Evolutionary conservation across 805 yeast genomes (phyloP).

Genomic region (Yarrowia keelungensis): DNA sequence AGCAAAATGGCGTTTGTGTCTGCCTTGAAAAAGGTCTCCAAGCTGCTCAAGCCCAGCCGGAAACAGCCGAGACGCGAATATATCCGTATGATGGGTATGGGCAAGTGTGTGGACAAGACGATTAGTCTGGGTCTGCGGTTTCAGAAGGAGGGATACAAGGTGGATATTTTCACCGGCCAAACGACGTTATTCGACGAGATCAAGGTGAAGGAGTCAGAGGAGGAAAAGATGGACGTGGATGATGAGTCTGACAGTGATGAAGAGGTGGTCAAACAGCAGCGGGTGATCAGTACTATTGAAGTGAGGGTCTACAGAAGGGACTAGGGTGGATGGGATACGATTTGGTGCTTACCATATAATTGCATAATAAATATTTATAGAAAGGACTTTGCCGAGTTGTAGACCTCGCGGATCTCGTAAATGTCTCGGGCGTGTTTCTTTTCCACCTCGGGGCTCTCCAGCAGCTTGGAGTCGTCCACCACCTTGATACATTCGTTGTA

Average conservation of each 20-base stretch:
- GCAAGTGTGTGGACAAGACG: conserved; percentile 69
- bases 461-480: conserved; percentile 54
- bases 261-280: conserved; percentile 48
- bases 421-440: conserved; percentile 55
- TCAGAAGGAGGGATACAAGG: conserved; percentile 57
- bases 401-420: conserved; percentile 54
- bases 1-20: conserved; percentile 74
- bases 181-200: conserved; percentile 78
- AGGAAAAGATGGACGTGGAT: conserved; percentile 15
- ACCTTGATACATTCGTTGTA: conserved; percentile 60
- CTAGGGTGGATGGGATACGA: background rate
- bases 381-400: conserved; percentile 44
- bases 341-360: too few species aligned
- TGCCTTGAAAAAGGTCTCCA: conserved; percentile 69
- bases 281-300: conserved; percentile 56
- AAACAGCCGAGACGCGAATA: conserved; percentile 53
- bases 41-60: conserved; percentile 57
- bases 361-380: conserved; percentile 19
- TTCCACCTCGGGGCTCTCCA: conserved; percentile 55
- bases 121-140: conserved; percentile 68
- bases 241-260: conserved; percentile 39
- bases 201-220: background rate
- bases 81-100: conserved; percentile 76
- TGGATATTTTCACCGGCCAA: conserved; percentile 69
- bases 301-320: conserved; percentile 49